These are phyloP conservation scores for Immersiella caudata DNA, from an alignment of 495 filamentous ascomycete species.

Conservation along the genomic window DNA sequence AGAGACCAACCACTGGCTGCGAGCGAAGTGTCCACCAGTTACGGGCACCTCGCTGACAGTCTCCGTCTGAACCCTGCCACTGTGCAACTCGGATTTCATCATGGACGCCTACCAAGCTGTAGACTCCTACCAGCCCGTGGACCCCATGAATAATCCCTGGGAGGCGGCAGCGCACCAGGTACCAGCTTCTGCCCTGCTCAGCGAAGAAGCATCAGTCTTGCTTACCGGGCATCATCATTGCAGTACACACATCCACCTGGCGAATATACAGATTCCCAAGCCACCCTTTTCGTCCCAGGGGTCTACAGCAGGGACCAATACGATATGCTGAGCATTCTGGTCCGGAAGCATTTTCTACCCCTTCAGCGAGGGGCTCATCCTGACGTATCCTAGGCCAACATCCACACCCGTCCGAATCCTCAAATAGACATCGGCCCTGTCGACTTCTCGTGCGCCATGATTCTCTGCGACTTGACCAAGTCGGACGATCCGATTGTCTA, in stretches of 20 bases:
- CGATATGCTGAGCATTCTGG: constrained; percentile 54
- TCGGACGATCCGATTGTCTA: constrained; percentile 55
- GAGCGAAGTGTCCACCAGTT: neutral
- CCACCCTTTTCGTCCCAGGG: constrained; percentile 50
- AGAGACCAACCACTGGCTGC: neutral
- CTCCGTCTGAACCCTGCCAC: neutral
- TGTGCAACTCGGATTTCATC: neutral
- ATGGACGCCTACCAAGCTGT: constrained; percentile 17
- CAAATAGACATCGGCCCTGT: constrained; percentile 49
- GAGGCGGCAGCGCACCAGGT: constrained; percentile 15
- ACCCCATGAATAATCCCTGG: too few relatives aligned
- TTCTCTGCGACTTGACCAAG: constrained; percentile 50
- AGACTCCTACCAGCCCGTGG: too few relatives aligned
- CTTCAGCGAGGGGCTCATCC: neutral
- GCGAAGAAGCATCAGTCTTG: neutral
- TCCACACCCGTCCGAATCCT: constrained; percentile 48
- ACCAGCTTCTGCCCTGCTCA: neutral
- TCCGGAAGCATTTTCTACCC: constrained; percentile 26
- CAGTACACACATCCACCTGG: constrained; percentile 6
- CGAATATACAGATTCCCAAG: constrained; percentile 19
- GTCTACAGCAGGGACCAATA: constrained; percentile 52
- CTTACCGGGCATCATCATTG: constrained; percentile 1
- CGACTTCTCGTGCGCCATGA: constrained; percentile 50
- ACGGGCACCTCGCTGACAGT: neutral
- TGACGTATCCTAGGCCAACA: constrained; percentile 35